A percentile compares a stretch with the other conserved stretches of the same genome.
Evolutionary conservation across 2,329 filamentous ascomycete species (phyloP).

Genomic region (Claviceps fusiformis): DNA sequence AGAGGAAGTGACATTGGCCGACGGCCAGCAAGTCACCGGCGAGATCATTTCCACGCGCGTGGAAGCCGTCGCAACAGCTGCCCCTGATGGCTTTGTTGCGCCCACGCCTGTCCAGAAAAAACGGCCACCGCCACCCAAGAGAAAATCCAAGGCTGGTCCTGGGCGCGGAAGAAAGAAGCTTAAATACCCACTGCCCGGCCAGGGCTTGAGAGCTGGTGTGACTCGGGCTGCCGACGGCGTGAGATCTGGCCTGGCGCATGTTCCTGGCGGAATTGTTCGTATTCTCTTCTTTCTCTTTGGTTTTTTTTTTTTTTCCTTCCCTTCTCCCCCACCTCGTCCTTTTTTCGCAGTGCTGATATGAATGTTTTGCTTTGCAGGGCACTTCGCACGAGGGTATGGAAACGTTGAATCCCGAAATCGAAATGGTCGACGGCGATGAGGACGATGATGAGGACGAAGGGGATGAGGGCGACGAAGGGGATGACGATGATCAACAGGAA

Average conservation of each 20-base stretch:
- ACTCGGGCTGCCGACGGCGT: slow-evolving; percentile 24
- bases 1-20: slow-evolving; percentile 68
- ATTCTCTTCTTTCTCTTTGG: not conserved
- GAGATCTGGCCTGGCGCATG: slow-evolving; percentile 25
- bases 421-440: slow-evolving; percentile 38
- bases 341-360: not conserved
- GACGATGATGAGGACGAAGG: slow-evolving; percentile 26
- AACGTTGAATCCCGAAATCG: slow-evolving; percentile 32
- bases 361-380: slow-evolving; percentile 14
- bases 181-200: slow-evolving; percentile 34
- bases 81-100: slow-evolving; percentile 37
- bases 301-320: no score
- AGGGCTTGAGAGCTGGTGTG: slow-evolving; percentile 15
- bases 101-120: slow-evolving; percentile 34
- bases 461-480: slow-evolving; percentile 31
- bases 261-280: slow-evolving; percentile 25
- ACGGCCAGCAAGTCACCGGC: slow-evolving; percentile 68
- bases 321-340: no score
- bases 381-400: slow-evolving; percentile 31
- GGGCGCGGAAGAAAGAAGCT: slow-evolving; percentile 72
- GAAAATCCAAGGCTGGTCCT: slow-evolving; percentile 62
- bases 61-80: slow-evolving; percentile 40
- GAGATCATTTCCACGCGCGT: slow-evolving; percentile 57
- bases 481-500: slow-evolving; percentile 33
- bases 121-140: slow-evolving; percentile 62